Evolutionary conservation across 75 land plant genomes (phyloP).

Genomic region (Cryptomeria japonica): DNA sequence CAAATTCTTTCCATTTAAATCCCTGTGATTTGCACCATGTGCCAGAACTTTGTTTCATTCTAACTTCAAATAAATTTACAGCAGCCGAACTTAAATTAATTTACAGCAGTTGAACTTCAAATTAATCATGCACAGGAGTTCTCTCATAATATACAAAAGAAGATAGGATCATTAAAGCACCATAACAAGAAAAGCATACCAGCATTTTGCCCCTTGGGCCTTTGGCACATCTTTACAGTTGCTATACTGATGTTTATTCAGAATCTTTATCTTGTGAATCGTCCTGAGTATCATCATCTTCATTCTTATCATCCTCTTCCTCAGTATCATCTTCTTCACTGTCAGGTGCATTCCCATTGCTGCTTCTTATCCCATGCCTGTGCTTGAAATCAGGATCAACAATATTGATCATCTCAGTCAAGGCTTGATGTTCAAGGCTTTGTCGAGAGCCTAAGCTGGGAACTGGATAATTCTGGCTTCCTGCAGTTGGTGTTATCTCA

Average conservation of each 20-base stretch:
- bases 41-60: not conserved
- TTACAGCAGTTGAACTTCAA: not conserved
- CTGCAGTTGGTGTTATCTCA: slow-evolving; percentile 26
- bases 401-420: slow-evolving; percentile 59
- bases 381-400: slow-evolving; percentile 49
- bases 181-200: not conserved
- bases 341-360: not conserved
- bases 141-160: not conserved
- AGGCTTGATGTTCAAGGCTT: slow-evolving; percentile 38
- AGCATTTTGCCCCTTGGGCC: not conserved
- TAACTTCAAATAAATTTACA: not conserved
- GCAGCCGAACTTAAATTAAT: not conserved
- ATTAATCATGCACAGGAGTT: not conserved
- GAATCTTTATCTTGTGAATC: not conserved
- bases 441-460: slow-evolving; percentile 4
- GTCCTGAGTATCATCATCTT: slow-evolving; percentile 13
- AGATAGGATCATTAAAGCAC: not conserved
- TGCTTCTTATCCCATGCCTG: not conserved
- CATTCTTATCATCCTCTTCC: not conserved
- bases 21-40: not conserved
- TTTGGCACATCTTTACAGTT: not conserved
- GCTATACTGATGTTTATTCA: not conserved
- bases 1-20: not conserved
- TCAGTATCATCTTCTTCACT: not conserved
- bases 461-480: slow-evolving; percentile 45